These are phyloP conservation scores for Rhizoclosmatium globosum DNA, from an alignment of 192 early-diverging fungal genomes.

Conservation along the genomic window DNA sequence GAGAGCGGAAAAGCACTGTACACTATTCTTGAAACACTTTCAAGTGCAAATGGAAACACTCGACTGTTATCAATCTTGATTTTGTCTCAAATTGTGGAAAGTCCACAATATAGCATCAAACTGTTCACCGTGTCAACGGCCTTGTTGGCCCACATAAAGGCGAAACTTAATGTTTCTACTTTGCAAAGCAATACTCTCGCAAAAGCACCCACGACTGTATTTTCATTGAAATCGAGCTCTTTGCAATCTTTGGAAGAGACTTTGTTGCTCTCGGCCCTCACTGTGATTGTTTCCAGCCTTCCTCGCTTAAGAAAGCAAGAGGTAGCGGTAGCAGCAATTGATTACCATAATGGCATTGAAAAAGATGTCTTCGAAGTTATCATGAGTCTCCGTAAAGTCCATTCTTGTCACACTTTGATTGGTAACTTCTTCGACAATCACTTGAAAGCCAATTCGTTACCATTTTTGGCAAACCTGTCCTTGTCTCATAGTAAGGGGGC, in stretches of 20 bases:
- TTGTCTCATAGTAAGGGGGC: not conserved
- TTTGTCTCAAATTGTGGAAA: slow-evolving; percentile 6
- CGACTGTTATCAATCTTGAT: not conserved
- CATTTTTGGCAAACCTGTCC: slow-evolving; percentile 15
- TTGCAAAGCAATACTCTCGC: not conserved
- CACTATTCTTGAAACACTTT: not conserved
- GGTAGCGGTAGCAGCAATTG: not conserved
- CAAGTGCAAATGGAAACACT: not conserved
- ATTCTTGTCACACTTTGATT: slow-evolving; percentile 1
- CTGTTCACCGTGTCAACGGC: not conserved
- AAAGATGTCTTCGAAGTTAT: slow-evolving; percentile 21
- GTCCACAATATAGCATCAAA: slow-evolving; percentile 9
- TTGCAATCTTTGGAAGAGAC: not conserved
- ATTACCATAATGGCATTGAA: slow-evolving; percentile 6
- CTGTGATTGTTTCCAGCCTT: slow-evolving; percentile 3
- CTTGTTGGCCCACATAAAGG: not conserved
- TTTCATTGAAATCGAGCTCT: not conserved
- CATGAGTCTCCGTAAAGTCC: not conserved
- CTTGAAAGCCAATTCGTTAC: slow-evolving; percentile 5
- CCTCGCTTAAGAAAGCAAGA: not conserved
- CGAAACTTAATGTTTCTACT: not conserved
- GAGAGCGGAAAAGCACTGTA: not conserved
- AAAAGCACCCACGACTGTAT: not conserved
- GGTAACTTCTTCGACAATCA: slow-evolving; percentile 9
- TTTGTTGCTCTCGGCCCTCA: not conserved